Conservation (phyloP, 768 basidiomycete species). For the Lentinula aciculospora region DNA sequence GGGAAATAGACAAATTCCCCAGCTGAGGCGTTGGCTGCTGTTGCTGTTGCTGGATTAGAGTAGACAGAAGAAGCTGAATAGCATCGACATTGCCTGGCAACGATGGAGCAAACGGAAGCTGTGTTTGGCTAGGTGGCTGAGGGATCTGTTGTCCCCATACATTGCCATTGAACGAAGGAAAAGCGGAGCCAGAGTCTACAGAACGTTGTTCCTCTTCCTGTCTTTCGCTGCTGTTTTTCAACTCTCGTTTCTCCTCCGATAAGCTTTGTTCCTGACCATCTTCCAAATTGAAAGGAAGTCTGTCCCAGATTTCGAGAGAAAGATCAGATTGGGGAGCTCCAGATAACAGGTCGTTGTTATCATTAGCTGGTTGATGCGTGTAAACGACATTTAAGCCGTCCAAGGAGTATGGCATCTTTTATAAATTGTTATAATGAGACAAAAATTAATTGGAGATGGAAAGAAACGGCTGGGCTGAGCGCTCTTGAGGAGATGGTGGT, state of each 20-base stretch:
- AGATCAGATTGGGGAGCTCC: slow-evolving; percentile 61
- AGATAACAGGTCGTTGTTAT: slow-evolving; percentile 55
- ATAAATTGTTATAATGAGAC: slow-evolving; percentile 22
- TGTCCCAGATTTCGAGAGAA: slow-evolving; percentile 63
- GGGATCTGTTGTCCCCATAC: slow-evolving; percentile 28
- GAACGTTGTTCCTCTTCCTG: slow-evolving; percentile 38
- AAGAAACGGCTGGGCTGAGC: background rate
- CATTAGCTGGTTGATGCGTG: slow-evolving; percentile 34
- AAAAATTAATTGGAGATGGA: background rate
- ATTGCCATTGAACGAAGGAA: slow-evolving; percentile 22
- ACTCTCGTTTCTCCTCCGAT: slow-evolving; percentile 25
- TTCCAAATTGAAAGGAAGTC: slow-evolving; percentile 73
- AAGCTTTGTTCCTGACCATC: slow-evolving; percentile 43
- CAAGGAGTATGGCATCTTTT: slow-evolving; percentile 45
- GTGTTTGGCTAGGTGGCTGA: slow-evolving; percentile 27
- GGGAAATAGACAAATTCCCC: slow-evolving; percentile 52
- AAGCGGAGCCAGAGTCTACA: slow-evolving; percentile 50
- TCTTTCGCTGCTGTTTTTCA: slow-evolving; percentile 35
- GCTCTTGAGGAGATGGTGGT: slow-evolving; percentile 2
- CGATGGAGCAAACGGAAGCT: slow-evolving; percentile 28
- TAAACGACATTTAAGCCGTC: slow-evolving; percentile 82
- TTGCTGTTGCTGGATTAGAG: slow-evolving; percentile 36
- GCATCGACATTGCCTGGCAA: slow-evolving; percentile 31
- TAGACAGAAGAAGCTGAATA: slow-evolving; percentile 30
- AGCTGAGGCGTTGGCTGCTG: slow-evolving; percentile 20